These are phyloP conservation scores for Aspergillus sp. DNA, from an alignment of 2,329 filamentous ascomycete genomes.

Conservation along the genomic window DNA sequence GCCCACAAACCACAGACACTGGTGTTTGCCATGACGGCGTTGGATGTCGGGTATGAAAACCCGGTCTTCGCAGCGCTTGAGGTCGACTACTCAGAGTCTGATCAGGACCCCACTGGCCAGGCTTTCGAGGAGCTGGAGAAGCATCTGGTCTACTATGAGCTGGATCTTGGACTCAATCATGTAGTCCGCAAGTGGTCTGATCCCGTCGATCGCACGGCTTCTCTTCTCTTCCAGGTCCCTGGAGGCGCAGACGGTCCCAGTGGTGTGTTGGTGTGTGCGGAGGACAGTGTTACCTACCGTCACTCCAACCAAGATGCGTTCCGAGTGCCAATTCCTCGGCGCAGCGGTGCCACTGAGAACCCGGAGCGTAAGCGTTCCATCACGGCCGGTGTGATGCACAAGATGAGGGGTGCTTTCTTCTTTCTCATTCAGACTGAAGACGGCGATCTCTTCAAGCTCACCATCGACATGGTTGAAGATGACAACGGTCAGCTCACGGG, in stretches of 20 bases:
- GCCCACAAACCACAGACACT: constrained; percentile 91
- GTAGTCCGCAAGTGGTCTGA: constrained; percentile 97
- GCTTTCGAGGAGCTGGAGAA: constrained; percentile 83
- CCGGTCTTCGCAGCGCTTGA: constrained; percentile 95
- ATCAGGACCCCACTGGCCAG: constrained; percentile 85
- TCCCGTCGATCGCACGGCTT: constrained; percentile 83
- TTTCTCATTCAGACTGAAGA: constrained; percentile 95
- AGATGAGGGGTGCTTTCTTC: constrained; percentile 95
- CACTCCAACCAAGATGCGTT: constrained; percentile 92
- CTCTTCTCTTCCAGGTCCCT: constrained; percentile 90
- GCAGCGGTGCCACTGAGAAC: constrained; percentile 86
- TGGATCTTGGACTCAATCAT: constrained; percentile 94
- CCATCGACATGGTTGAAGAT: constrained; percentile 85
- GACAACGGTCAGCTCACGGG: constrained; percentile 73
- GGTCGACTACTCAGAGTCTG: constrained; percentile 86
- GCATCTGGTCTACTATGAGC: constrained; percentile 92
- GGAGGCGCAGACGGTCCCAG: constrained; percentile 92
- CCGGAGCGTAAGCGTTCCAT: constrained; percentile 86
- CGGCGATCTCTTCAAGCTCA: constrained; percentile 97
- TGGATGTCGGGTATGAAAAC: constrained; percentile 97
- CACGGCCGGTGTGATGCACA: constrained; percentile 93
- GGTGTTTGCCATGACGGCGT: constrained; percentile 80
- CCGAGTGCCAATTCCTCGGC: constrained; percentile 82
- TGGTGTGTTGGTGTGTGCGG: constrained; percentile 90
- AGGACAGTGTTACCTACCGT: constrained; percentile 94